These are phyloP conservation scores for Chrysopogon serrulatus DNA, from an alignment of 176 grass and related monocot genomes.

Conservation along the genomic window DNA sequence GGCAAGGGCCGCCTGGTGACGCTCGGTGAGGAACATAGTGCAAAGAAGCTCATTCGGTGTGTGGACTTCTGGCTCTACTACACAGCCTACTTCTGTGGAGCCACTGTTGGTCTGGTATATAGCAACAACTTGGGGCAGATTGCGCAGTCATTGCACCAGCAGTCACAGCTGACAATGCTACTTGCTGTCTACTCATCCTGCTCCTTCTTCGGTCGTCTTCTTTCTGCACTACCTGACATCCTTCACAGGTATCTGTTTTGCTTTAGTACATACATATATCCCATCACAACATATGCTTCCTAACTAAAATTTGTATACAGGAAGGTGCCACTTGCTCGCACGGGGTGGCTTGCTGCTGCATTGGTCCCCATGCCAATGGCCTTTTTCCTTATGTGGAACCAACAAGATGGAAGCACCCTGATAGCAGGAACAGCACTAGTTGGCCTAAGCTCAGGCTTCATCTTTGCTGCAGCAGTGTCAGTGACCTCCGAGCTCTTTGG, in stretches of 20 bases:
- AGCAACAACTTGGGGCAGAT: slow-evolving; percentile 99
- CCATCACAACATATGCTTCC: neutral
- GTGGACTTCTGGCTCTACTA: slow-evolving; percentile 96
- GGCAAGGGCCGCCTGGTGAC: slow-evolving; percentile 33
- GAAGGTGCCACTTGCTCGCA: slow-evolving; percentile 73
- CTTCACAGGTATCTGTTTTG: slow-evolving; percentile 45
- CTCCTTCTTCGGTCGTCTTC: slow-evolving; percentile 85
- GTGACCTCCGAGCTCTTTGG: slow-evolving; percentile 95
- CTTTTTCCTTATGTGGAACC: slow-evolving; percentile 64
- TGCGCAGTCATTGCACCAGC: slow-evolving; percentile 55
- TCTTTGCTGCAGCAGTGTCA: slow-evolving; percentile 79
- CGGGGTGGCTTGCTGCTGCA: slow-evolving; percentile 68
- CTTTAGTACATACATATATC: neutral
- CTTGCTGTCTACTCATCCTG: slow-evolving; percentile 82
- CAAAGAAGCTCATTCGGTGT: slow-evolving; percentile 52
- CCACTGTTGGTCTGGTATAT: slow-evolving; percentile 83
- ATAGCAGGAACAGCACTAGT: slow-evolving; percentile 67
- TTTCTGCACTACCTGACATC: slow-evolving; percentile 78
- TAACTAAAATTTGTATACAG: slow-evolving; percentile 37
- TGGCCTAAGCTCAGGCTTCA: slow-evolving; percentile 85
- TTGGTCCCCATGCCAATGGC: slow-evolving; percentile 71
- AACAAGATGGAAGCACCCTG: slow-evolving; percentile 33
- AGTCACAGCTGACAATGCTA: slow-evolving; percentile 63
- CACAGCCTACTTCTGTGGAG: slow-evolving; percentile 75
- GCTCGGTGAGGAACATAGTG: slow-evolving; percentile 74